Evolutionary conservation across 352 stramenopile genomes (phyloP).

Genomic region (Phytophthora pinifolia): DNA sequence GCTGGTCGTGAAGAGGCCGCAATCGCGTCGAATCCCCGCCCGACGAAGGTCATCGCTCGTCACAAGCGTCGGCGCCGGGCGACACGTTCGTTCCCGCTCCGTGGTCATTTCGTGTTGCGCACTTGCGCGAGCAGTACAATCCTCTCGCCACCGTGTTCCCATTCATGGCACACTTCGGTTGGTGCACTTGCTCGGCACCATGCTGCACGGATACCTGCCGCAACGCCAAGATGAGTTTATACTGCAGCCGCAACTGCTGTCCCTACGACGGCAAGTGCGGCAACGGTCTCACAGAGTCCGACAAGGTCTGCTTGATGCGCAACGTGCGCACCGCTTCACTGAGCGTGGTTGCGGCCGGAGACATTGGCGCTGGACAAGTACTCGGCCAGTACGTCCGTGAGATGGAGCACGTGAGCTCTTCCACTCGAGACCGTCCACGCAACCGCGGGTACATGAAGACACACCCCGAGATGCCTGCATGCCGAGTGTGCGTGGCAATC

Average conservation of each 20-base stretch:
- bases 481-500: too few species aligned
- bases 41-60: not conserved
- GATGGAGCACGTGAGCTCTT: not conserved
- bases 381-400: conserved; percentile 1
- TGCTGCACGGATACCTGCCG: not conserved
- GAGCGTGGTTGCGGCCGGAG: not conserved
- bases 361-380: not conserved
- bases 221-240: not conserved
- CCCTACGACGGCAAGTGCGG: not conserved
- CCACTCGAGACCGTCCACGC: not conserved
- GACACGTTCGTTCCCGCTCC: not conserved
- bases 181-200: not conserved
- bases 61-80: not conserved
- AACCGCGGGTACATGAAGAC: conserved; percentile 1
- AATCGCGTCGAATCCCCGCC: too few species aligned
- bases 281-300: not conserved
- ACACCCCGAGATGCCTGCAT: too few species aligned
- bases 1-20: too few species aligned
- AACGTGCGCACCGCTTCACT: not conserved
- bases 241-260: conserved; percentile 10
- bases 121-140: conserved; percentile 1
- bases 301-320: not conserved
- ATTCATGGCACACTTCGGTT: not conserved
- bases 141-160: not conserved
- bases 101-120: not conserved